Conservation (phyloP, 306 rosid genomes). For the Trichosanthes truncata region DNA sequence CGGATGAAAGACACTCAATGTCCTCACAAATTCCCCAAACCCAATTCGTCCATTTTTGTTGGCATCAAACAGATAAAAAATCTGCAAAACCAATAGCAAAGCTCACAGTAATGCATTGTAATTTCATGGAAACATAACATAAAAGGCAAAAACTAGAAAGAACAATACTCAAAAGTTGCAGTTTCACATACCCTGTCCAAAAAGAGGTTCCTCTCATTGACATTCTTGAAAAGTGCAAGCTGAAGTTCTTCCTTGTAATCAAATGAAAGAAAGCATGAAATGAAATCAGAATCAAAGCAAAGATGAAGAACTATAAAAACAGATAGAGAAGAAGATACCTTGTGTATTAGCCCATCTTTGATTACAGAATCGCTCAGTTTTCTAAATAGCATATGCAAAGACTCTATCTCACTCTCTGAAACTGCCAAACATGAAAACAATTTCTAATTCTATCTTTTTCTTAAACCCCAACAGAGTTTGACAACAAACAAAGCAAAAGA, state of each 20-base stretch:
- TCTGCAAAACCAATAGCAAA: slow-evolving; percentile 15
- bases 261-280: not conserved
- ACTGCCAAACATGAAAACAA: slow-evolving; percentile 3
- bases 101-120: not conserved
- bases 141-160: too few species aligned
- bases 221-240: slow-evolving; percentile 11
- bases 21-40: slow-evolving; percentile 59
- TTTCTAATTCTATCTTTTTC: not conserved
- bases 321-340: not conserved
- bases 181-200: slow-evolving; percentile 6
- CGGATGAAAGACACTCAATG: slow-evolving; percentile 66
- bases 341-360: slow-evolving; percentile 8
- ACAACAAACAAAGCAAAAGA: not conserved
- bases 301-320: not conserved
- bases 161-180: not conserved
- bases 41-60: slow-evolving; percentile 52
- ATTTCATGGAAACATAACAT: too few species aligned
- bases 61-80: slow-evolving; percentile 63
- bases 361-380: slow-evolving; percentile 12
- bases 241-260: slow-evolving; percentile 7
- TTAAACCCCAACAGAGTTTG: not conserved
- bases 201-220: slow-evolving; percentile 3
- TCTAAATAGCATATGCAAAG: not conserved
- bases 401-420: not conserved
- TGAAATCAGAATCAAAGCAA: not conserved